Evolutionary conservation across 2,329 filamentous ascomycete species (phyloP), one percentile per base, ranked within the genome.

Genomic region (Colletotrichum cuscutae): DNA sequence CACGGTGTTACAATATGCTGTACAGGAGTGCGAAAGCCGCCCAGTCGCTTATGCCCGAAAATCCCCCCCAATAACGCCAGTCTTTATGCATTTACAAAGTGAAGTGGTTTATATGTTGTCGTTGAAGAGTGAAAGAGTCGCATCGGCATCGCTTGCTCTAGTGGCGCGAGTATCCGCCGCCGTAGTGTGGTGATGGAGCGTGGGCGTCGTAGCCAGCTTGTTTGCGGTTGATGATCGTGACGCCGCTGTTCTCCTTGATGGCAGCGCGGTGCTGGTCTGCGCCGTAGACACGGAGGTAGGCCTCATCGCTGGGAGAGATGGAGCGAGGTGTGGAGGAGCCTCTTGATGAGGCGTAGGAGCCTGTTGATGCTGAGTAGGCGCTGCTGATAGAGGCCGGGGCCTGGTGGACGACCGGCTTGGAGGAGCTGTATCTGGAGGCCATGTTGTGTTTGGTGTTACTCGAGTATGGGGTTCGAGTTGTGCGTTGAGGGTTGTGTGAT

Each of bases 171-270:
- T 80, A 79, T 26, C 72, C 71, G 32, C 76, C 75, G 11, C 73
- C 65, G 58, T 46, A 67, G 57, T 81, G 66, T 9, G 80, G 80
- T n/a, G 72, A 77, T 4, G 82, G 82, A 6, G 78, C 79, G 63
- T 70, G 67, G 57, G 72, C 62, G n/a, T 83, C 81, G 46, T 79
- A 80, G 60, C 66, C 72, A 9, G 77, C 74, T 65, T 78, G 79
- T 71, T 77, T 68, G 76, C 82, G 80, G 76, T 81, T 80, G 76
- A 82, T 76, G 67, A 84, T 75, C n/a, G 76, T 70, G 76, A 76
- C 78, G 54, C 68, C 73, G 54, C 76, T 76, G 80, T 80, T 68
- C 73, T 75, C 76, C 65, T 81, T 79, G 70, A 78, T 78, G n/a
- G 77, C 76, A 28, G 77, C 28, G 37, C 32, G 42, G 54, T 69